Evolutionary conservation across 352 stramenopile species (phyloP), one percentile per base, ranked within the genome.

Genomic region (Globisporangium spiculum): DNA sequence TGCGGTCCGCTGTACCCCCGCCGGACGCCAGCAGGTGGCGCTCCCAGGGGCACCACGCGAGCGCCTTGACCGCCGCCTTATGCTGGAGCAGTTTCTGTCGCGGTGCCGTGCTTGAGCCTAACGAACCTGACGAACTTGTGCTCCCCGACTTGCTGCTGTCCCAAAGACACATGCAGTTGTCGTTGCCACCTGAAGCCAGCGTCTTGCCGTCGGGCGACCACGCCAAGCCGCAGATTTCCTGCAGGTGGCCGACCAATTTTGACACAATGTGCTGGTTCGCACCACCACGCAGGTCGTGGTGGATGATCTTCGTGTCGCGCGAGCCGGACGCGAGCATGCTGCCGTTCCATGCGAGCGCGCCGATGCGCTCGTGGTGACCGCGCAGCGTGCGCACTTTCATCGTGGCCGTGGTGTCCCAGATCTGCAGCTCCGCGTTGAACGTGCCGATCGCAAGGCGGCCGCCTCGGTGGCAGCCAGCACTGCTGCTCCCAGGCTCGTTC

Each of bases 31-130:
- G 83, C 10, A 98, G 66, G 68, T 98, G 91, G 20, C 93, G 87
- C 68, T 99, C 87, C 79, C 97, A 97, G 8, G 97, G 97, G 80
- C 92, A 98, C 97, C 97, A 99, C 3, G 96, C 95, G 24, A 99
- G 80, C 12, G 97, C 97, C 78, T 98, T 99, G 20, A 99, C 96
- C 6, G 97, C 96, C 2, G 96, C 97, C 48, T 87, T 78, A 76
- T 99, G 97, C 26, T 98, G 82, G 1, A 84, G 84, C 7, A 99
- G 75, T 9, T 72, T 69, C 68, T 84, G 68, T 71, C 91, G 70
- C 59, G 86, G 75, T 4, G 56, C 62, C 9, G 71, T 65, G 66
- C 72, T 63, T 7, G 22, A 61, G 66, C 74, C 63, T 6, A 27
- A 62, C 18, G 57, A 59, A 20, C 16, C 16, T n/a, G 46, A 27